A percentile compares a stretch with the other conserved stretches of the same genome.
These are phyloP conservation scores for Lyophyllum atratum DNA, from an alignment of 768 basidiomycete species.

Conservation along the genomic window DNA sequence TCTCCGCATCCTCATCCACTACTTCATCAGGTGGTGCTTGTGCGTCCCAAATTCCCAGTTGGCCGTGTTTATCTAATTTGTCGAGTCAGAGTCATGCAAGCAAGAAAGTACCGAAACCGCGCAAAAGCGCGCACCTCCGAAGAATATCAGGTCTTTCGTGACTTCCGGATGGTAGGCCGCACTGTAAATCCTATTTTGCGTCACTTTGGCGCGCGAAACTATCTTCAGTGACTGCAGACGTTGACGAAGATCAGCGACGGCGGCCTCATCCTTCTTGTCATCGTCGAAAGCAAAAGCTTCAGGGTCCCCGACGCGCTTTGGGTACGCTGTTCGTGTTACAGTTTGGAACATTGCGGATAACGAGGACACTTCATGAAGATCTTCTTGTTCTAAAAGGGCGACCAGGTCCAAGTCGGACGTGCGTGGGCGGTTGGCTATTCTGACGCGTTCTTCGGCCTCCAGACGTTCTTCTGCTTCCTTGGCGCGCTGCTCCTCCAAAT, in stretches of 20 bases:
- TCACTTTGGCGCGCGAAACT: slow-evolving; percentile 81
- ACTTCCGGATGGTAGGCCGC: slow-evolving; percentile 81
- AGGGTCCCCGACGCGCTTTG: slow-evolving; percentile 42
- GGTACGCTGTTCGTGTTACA: slow-evolving; percentile 35
- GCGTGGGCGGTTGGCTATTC: slow-evolving; percentile 68
- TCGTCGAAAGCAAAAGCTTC: slow-evolving; percentile 55
- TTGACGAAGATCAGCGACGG: slow-evolving; percentile 54
- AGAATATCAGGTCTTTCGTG: slow-evolving; percentile 83
- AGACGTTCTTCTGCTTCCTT: slow-evolving; percentile 64
- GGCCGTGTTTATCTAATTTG: slow-evolving; percentile 73
- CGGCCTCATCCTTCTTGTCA: slow-evolving; percentile 46
- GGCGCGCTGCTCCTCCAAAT: slow-evolving; percentile 47
- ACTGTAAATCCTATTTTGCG: slow-evolving; percentile 71
- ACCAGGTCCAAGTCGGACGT: slow-evolving; percentile 64
- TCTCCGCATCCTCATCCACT: slow-evolving; percentile 64
- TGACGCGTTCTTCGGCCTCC: slow-evolving; percentile 61
- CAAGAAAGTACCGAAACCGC: too few relatives aligned
- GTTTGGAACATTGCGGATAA: slow-evolving; percentile 48
- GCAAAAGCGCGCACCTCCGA: slow-evolving; percentile 59
- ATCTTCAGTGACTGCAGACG: slow-evolving; percentile 59
- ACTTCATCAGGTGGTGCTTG: slow-evolving; percentile 67
- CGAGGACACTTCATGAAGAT: slow-evolving; percentile 43
- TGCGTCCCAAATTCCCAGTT: slow-evolving; percentile 87
- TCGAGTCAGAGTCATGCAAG: not conserved
- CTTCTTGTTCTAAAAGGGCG: slow-evolving; percentile 54